Percentiles rank a stretch among this genome's conserved stretches.
These are phyloP conservation scores for Trichoderma simmonsii DNA, from an alignment of 2,329 filamentous ascomycete species.

Conservation along the genomic window DNA sequence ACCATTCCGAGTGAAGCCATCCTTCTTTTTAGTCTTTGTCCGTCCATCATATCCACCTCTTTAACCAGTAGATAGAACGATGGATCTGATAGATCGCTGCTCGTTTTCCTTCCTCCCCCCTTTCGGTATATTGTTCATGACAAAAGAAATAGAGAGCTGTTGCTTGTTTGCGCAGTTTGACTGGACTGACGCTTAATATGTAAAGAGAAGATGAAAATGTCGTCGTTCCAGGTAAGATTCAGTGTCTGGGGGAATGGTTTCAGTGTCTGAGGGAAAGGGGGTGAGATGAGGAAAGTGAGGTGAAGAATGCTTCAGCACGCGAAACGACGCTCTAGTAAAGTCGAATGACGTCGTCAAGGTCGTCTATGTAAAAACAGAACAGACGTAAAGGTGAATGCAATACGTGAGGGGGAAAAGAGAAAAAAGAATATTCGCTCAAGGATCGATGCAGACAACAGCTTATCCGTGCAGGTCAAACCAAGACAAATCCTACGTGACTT, in stretches of 20 bases:
- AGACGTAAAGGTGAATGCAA: conserved; percentile 2
- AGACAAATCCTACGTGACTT: conserved; percentile 29
- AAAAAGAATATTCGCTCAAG: not conserved
- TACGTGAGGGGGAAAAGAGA: not conserved
- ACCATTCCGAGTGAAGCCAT: conserved; percentile 7
- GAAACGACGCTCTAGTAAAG: not conserved
- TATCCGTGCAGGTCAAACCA: not conserved
- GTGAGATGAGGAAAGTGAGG: not conserved
- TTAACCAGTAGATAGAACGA: not conserved
- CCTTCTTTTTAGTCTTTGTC: not conserved
- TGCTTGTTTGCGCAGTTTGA: not conserved
- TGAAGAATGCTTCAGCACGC: not conserved
- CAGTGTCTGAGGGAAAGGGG: not conserved
- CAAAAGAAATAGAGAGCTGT: conserved; percentile 2
- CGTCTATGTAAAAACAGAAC: not conserved
- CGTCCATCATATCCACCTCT: not conserved
- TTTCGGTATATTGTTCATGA: not conserved
- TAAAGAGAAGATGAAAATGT: not conserved
- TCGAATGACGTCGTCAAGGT: not conserved
- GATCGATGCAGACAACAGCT: not conserved
- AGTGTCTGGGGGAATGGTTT: not conserved
- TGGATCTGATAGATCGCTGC: not conserved
- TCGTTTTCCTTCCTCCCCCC: not conserved
- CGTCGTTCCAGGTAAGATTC: conserved; percentile 2
- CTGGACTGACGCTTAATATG: not conserved